Evolutionary conservation across 352 stramenopile species (phyloP).

Genomic region (Pythium periplocum): DNA sequence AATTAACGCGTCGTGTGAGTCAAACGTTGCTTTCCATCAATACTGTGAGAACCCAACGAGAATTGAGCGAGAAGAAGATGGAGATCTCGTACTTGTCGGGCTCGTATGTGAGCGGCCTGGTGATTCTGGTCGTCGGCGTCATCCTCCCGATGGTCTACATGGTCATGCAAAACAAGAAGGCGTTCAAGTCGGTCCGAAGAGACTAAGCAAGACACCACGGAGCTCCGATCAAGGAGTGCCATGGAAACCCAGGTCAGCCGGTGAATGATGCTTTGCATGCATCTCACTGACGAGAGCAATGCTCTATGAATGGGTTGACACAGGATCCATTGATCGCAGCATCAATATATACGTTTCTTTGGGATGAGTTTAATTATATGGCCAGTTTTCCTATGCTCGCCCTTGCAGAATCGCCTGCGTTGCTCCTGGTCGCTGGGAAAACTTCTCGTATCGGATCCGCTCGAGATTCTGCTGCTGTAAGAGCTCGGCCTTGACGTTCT

Average conservation of each 20-base stretch:
- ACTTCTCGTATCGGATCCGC: constrained; percentile 84
- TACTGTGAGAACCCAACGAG: no score
- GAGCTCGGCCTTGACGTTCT: constrained; percentile 95
- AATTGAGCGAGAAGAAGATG: constrained; percentile 13
- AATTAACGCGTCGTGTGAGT: no score
- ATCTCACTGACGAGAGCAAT: no score
- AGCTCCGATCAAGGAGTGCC: no score
- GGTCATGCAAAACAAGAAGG: constrained; percentile 85
- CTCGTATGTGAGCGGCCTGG: constrained; percentile 59
- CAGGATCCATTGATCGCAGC: no score
- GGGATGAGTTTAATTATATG: constrained; percentile 8
- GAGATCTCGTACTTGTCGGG: constrained; percentile 67
- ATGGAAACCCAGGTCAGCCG: no score
- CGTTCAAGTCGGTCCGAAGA: constrained; percentile 74
- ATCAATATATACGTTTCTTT: no score
- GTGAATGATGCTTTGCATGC: no score
- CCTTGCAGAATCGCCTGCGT: not conserved
- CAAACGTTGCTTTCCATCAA: no score
- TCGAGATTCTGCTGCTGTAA: constrained; percentile 94
- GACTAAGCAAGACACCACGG: constrained; percentile 25
- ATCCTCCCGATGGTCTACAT: constrained; percentile 81
- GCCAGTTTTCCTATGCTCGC: constrained; percentile 3
- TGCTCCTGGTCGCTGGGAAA: constrained; percentile 35
- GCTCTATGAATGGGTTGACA: no score
- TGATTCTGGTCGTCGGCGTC: constrained; percentile 65